Percentiles rank a stretch among this genome's conserved stretches.
phyloP scores from a whole-genome alignment of 805 yeast species.

The Clavispora phyllophila region DNA sequence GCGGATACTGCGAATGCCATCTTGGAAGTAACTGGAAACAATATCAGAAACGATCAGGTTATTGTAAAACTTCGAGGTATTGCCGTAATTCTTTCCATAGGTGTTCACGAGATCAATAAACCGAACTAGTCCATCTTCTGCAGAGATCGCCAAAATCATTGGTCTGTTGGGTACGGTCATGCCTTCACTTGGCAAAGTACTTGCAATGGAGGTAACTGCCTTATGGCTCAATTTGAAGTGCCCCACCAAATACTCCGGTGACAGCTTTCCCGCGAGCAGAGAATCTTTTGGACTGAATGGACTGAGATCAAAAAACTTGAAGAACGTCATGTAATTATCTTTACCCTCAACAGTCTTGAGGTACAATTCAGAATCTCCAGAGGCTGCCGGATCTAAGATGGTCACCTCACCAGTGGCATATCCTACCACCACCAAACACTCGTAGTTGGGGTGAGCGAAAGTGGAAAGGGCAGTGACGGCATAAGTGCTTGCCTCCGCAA shows the following conservation, averaged over 20 bases:
- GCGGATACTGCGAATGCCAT: slow-evolving; percentile 50
- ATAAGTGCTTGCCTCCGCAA: slow-evolving; percentile 21
- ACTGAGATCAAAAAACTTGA: slow-evolving; percentile 33
- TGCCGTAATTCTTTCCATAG: slow-evolving; percentile 23
- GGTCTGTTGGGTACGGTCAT: slow-evolving; percentile 36
- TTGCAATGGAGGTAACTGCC: slow-evolving; percentile 47
- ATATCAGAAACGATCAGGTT: slow-evolving; percentile 42
- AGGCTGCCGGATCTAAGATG: slow-evolving; percentile 12
- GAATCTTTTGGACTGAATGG: slow-evolving; percentile 14
- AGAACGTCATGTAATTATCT: slow-evolving; percentile 33
- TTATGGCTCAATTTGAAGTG: slow-evolving; percentile 59
- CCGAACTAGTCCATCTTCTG: slow-evolving; percentile 62
- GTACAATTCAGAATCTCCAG: slow-evolving; percentile 7
- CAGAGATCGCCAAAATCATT: slow-evolving; percentile 44
- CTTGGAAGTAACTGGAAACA: slow-evolving; percentile 57
- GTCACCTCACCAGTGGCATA: slow-evolving; percentile 14
- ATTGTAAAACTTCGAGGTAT: slow-evolving; percentile 13
- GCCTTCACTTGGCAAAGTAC: slow-evolving; percentile 22
- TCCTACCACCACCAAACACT: slow-evolving; percentile 43
- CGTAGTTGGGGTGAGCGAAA: slow-evolving; percentile 30
- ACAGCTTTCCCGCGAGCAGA: not conserved
- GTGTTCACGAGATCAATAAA: slow-evolving; percentile 47
- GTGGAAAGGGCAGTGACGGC: slow-evolving; percentile 18
- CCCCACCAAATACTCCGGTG: slow-evolving; percentile 32
- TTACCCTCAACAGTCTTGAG: slow-evolving; percentile 14